Evolutionary conservation across 106 monocot genomes (phyloP), one percentile per base, ranked within the genome.

Genomic region (Gastrodia elata): DNA sequence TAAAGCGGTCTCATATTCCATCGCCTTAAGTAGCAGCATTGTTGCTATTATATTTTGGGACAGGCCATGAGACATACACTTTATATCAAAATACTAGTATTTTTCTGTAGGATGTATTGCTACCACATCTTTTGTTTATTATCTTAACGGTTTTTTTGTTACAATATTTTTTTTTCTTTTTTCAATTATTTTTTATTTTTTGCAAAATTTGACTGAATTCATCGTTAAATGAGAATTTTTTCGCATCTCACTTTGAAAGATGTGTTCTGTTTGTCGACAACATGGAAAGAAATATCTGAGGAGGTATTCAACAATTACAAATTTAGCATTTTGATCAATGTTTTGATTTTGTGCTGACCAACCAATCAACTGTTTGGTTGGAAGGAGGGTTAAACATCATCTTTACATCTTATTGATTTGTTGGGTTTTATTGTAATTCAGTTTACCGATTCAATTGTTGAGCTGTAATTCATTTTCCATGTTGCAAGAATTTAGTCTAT

Each of bases 41-140:
- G 0, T 39, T 80, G 71, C 76, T 42, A 76, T 81, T 75, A 75
- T 65, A 41, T 61, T 61, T 71, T 67, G 71, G 71, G 74, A 67
- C 46, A 44, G 70, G 82, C 82, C 82, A 82, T 82, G 82, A 71
- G 78, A 64, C 75, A 52, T 43, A 71, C 70, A 83, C 75, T 64
- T 40, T 14, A 24, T 78, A 33, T 71, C 46, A 33, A 70, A 70
- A 28, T 33, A 30, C 15, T 64, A 28, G 27, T 64, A 32, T 10
- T 33, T 30, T 67, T 37, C 6, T 4, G 16, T 6, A 20, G n/a
- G 6, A 0, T 67, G 9, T 38, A 22, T 38, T 5, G 3, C 18
- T 0, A n/a, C n/a, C n/a, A n/a, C n/a, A n/a, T n/a, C n/a, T n/a
- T n/a, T n/a, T n/a, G n/a, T n/a, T n/a, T n/a, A n/a, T n/a, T n/a